Base-by-base conservation (phyloP, 805 yeast genomes). In the Torulaspora delbrueckii region DNA sequence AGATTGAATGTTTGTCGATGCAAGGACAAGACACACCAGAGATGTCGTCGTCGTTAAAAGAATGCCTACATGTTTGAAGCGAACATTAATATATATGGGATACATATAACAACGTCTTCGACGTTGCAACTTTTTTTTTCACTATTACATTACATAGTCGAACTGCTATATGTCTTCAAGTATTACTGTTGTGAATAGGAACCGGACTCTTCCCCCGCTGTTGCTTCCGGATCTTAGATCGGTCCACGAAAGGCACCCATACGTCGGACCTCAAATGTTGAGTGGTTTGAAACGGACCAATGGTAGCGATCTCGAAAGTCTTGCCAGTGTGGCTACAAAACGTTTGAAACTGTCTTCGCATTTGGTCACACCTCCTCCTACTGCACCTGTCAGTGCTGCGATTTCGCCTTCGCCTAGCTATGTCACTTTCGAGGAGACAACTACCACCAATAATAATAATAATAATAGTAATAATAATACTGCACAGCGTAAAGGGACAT, bases 181-280 rank as follows among this genome's bases (percentile, higher is more conserved):
- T 43, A 56, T 60, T 5, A 56, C 59, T n/a, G 54, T 63, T 3
- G 50, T 52, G 13, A 63, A 63, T 43, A 53, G 57, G 37, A 54
- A 58, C 42, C 53, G 52, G 22, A 48, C 53, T 25, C 40, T 60
- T 23, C 67, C 67, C 13, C 67, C 67, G n/a, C 46, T 63, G 34
- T 46, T 63, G 13, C 48, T 63, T 31, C 67, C 67, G 40, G 57
- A 40, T 33, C 39, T 58, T 9, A 37, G 50, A 32, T 30, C 43
- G 23, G 24, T 45, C 19, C 33, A 37, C 30, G 43, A 42, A 13
- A 40, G 40, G 23, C 45, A 35, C 13, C 23, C 35, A 13, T 33
- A 19, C 24, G 37, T 14, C 22, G 22, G 22, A 19, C 22, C 22
- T 19, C 22, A 19, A 19, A 5, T 19, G 22, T 19, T 19, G 22